Base-by-base conservation (phyloP, 805 yeast species). In the Cyberlindnera amylophila region DNA sequence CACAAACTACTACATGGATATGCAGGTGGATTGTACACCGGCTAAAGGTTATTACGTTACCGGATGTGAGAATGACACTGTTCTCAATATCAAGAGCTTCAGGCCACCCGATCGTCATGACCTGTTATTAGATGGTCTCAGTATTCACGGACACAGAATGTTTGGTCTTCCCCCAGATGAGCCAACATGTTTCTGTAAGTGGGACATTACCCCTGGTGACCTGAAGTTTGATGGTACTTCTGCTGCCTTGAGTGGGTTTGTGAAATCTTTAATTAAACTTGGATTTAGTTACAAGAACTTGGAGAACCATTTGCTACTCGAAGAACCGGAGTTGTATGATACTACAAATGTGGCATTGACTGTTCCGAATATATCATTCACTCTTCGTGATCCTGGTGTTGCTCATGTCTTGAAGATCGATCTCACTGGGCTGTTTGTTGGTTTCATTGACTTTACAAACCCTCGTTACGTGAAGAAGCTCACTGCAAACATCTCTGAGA, bases 1-100 rank as follows among this genome's bases (percentile, higher is more conserved):
- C 62, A 83, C 91, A 14, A 86, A 88, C 53, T 93, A 85, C 61
- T 93, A 91, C 57, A 90, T 93, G 96, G 96, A 91, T 57, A 59
- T 91, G 47, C 91, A 88, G 55, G 84, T 83, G 1, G 79, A 86
- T 50, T 69, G 81, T 31, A 71, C 84, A 11, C 87, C 90, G 1
- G 59, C 81, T 3, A 59, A 55, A 5, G 77, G 76, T 0, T 49
- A 52, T 24, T 52, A 57, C 27, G 34, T 54, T 6, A 38, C 52
- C 11, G 36, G 44, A 0, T 43, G 46, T 15, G 49, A 42, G 14
- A 39, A 51, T 21, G 32, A 18, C 7, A 28, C 38, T 1, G 32
- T 57, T 3, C 42, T 62, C 7, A 44, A 52, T 15, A 18, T 49
- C 9, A 41, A 33, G 6, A 28, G 29, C 4, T 52, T 45, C 29